A percentile compares a stretch with the other conserved stretches of the same genome.
These are phyloP conservation scores for Mycena crocata DNA, from an alignment of 768 basidiomycete species.

Conservation along the genomic window DNA sequence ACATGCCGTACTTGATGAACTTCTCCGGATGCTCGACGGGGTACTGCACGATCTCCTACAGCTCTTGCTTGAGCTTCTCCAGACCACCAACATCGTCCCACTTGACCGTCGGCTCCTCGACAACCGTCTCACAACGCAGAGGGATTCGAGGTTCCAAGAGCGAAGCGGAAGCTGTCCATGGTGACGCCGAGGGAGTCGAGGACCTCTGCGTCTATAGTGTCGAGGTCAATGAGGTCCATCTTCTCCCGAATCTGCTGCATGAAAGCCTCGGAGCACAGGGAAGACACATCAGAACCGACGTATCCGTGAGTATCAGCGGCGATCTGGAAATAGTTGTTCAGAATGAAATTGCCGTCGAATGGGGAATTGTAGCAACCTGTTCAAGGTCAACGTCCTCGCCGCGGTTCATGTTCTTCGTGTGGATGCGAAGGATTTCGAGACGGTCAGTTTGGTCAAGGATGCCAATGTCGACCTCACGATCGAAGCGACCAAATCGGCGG, in stretches of 20 bases:
- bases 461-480: slow-evolving; percentile 99
- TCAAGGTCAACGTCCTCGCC: slow-evolving; percentile 97
- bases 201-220: slow-evolving; percentile 99
- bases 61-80: slow-evolving; percentile 98
- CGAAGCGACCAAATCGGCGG: slow-evolving; percentile 98
- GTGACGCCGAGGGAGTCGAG: slow-evolving; percentile 99
- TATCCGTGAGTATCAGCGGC: slow-evolving; percentile 99
- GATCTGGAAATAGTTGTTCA: slow-evolving; percentile 65
- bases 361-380: slow-evolving; percentile 60
- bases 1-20: slow-evolving; percentile 99
- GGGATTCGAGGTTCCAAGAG: slow-evolving; percentile 96
- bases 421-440: slow-evolving; percentile 97
- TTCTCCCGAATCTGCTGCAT: slow-evolving; percentile 99
- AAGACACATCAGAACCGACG: slow-evolving; percentile 97
- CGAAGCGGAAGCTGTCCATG: slow-evolving; percentile 99
- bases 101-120: slow-evolving; percentile 97
- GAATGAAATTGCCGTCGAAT: neutral
- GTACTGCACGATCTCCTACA: slow-evolving; percentile 99
- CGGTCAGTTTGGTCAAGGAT: slow-evolving; percentile 99
- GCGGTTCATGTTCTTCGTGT: slow-evolving; percentile 99
- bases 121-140: slow-evolving; percentile 99
- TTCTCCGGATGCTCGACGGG: slow-evolving; percentile 99
- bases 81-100: slow-evolving; percentile 99
- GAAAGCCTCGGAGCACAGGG: slow-evolving; percentile 98
- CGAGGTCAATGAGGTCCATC: slow-evolving; percentile 97